A percentile compares a stretch with the other conserved stretches of the same genome.
These are phyloP conservation scores for Talaromyces pinophilus DNA, from an alignment of 2,329 filamentous ascomycete genomes.

Conservation along the genomic window DNA sequence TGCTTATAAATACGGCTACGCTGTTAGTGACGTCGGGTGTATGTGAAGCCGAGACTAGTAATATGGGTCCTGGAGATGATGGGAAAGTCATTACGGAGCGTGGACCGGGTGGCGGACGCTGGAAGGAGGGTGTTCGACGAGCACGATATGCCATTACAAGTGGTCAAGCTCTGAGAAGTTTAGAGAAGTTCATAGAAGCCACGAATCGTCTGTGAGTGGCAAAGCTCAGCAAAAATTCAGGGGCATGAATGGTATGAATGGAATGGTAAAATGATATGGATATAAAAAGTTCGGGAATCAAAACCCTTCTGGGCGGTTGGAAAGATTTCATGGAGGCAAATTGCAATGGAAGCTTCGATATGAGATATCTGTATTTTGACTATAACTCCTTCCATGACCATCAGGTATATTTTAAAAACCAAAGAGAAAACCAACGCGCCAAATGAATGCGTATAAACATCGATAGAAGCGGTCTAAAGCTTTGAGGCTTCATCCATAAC, in stretches of 20 bases:
- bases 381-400: conserved; percentile 13
- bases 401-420: conserved; percentile 8
- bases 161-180: conserved; percentile 80
- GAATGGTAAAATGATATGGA: neutral
- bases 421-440: conserved; percentile 18
- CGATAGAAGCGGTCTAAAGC: neutral
- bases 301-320: neutral
- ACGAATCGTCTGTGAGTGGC: conserved; percentile 59
- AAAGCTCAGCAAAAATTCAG: neutral
- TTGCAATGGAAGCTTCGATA: neutral
- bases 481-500: neutral
- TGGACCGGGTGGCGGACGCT: conserved; percentile 81
- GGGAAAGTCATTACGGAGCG: conserved; percentile 77
- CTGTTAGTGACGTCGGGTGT: conserved; percentile 82
- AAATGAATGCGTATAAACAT: conserved; percentile 20
- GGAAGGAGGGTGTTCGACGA: conserved; percentile 90
- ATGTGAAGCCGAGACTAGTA: conserved; percentile 77
- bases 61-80: conserved; percentile 78
- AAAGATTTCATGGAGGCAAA: neutral
- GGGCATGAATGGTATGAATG: neutral
- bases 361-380: conserved; percentile 5
- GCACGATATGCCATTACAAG: conserved; percentile 87
- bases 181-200: conserved; percentile 78
- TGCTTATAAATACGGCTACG: conserved; percentile 89
- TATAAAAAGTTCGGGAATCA: neutral